Conservation (phyloP, 2,329 filamentous ascomycete genomes). For the Diaporthe velutina region DNA sequence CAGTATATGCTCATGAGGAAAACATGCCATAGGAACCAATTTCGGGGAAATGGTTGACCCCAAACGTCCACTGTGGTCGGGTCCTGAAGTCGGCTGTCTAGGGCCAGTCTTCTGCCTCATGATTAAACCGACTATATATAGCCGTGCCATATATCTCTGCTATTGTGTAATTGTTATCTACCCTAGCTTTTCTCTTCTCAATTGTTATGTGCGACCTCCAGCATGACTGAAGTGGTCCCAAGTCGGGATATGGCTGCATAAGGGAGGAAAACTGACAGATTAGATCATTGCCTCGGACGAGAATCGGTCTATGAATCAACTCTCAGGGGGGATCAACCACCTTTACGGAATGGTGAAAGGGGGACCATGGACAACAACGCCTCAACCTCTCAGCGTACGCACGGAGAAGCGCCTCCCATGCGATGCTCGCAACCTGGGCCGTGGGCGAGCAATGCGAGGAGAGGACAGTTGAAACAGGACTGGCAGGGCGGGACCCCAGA, state of each 20-base stretch:
- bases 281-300: not conserved
- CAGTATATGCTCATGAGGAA: not conserved
- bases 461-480: conserved; percentile 15
- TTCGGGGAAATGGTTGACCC: not conserved
- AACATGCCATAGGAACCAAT: no score
- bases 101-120: not conserved
- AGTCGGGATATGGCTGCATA: not conserved
- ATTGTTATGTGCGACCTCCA: not conserved
- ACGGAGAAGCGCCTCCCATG: not conserved
- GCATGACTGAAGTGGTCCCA: not conserved
- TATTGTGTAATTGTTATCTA: not conserved
- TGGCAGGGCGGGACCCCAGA: conserved; percentile 8
- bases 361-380: not conserved
- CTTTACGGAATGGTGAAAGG: not conserved
- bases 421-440: not conserved
- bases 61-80: no score
- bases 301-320: not conserved
- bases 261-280: not conserved
- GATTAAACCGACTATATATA: not conserved
- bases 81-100: not conserved
- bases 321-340: not conserved
- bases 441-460: conserved; percentile 6
- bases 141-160: not conserved
- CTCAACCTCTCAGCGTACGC: not conserved
- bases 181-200: not conserved